These are phyloP conservation scores for Chenopodium berlandieri DNA, from an alignment of 148 eudicot species.

Conservation along the genomic window DNA sequence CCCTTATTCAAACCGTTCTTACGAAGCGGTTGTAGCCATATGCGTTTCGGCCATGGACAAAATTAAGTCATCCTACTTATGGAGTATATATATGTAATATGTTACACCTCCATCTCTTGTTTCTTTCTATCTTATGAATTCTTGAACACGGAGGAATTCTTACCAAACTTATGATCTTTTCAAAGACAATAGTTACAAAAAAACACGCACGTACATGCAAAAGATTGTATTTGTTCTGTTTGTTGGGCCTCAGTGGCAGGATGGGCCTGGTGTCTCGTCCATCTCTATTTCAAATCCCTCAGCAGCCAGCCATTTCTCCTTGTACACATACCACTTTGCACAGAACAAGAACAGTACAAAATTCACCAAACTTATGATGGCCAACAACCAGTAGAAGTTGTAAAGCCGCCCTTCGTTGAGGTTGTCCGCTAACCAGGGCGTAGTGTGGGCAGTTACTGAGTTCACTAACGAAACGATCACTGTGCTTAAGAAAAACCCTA, in stretches of 20 bases:
- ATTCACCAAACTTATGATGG: conserved; percentile 34
- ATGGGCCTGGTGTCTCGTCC: conserved; percentile 27
- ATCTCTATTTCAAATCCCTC: conserved; percentile 35
- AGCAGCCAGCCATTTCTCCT: conserved; percentile 36
- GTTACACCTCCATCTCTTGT: not conserved
- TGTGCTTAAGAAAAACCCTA: conserved; percentile 62
- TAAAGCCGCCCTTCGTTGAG: conserved; percentile 51
- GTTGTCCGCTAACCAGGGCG: conserved; percentile 60
- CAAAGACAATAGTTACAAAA: not conserved
- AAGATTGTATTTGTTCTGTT: not conserved
- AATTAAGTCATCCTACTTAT: conserved; percentile 3
- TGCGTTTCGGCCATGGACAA: conserved; percentile 12
- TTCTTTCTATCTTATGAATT: not conserved
- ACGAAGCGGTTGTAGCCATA: not conserved
- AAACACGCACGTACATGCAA: conserved; percentile 10
- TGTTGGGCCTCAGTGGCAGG: conserved; percentile 8
- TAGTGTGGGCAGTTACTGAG: conserved; percentile 32
- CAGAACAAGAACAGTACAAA: conserved; percentile 40
- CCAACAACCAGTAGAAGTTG: conserved; percentile 48
- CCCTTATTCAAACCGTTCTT: conserved; percentile 28
- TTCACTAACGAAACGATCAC: conserved; percentile 44
- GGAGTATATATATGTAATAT: not conserved
- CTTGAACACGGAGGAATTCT: not conserved
- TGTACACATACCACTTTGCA: conserved; percentile 47
- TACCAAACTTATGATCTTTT: conserved; percentile 8